Evolutionary conservation across 2,329 filamentous ascomycete species (phyloP), one percentile per base, ranked within the genome.

Genomic region (Fusarium sp.): DNA sequence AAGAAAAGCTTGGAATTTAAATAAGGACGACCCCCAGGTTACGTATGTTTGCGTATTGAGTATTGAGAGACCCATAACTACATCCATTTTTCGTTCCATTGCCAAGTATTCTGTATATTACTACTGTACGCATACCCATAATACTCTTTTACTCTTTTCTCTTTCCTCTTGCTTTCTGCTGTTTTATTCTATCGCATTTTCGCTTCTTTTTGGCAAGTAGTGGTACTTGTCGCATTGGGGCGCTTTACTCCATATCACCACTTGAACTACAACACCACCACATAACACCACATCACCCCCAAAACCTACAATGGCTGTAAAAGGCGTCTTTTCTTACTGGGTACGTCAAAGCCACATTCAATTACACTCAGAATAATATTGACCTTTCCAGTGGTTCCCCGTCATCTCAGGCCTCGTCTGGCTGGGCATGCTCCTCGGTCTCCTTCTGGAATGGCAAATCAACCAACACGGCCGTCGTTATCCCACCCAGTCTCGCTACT

Each of bases 391-490:
- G 66, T 67, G 90, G 79, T 90, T 94, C 32, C 92, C 92, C 68
- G 80, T 93, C 62, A 83, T 94, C 68, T 89, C 90, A 46, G 86
- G 88, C 68, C 72, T 86, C 57, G 81, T 87, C 68, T 91, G 89
- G 89, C 82, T 90, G 14, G 84, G 83, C 63, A 93, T 88, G 76
- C 83, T 94, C 17, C 82, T 93, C 24, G 88, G 85, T 55, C 85
- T 94, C 79, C 81, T 94, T 58, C 82, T 91, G n/a, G 83, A 87
- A 78, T 95, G 92, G 92, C 78, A 85, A 62, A 76, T 87, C 38
- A 79, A 86, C 70, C 78, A 78, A 6, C 77, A 90, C 56, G 78
- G 80, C n/a, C 82, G 80, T 2, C 81, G 81, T 65, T 92, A 91
- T 73, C 59, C 80, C 4, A 89, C 87, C 39, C 92, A 93, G 89